Percentiles rank a stretch among this genome's conserved stretches.
Conservation (phyloP, 768 basidiomycete species). For the Pisolithus tinctorius region DNA sequence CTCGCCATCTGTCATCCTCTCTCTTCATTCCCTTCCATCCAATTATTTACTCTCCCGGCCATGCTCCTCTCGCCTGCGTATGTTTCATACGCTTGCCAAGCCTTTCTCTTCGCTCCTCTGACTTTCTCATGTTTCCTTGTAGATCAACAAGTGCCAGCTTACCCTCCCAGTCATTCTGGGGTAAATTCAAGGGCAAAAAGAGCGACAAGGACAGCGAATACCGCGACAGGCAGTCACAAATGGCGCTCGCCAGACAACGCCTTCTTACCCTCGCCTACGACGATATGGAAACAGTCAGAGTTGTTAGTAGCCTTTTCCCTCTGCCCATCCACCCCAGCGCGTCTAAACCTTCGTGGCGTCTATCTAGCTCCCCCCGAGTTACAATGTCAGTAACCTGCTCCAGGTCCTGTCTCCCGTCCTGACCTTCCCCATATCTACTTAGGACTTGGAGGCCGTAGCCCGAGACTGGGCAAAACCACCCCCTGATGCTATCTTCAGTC, state of each 20-base stretch:
- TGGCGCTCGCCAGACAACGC: conserved; percentile 68
- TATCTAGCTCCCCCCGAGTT: conserved; percentile 60
- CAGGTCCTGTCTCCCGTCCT: neutral
- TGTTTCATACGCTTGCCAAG: conserved; percentile 25
- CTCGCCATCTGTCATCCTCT: conserved; percentile 20
- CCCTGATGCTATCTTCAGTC: conserved; percentile 64
- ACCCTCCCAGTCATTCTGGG: conserved; percentile 44
- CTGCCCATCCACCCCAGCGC: neutral
- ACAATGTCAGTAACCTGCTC: conserved; percentile 40
- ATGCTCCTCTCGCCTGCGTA: conserved; percentile 86
- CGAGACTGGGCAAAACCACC: conserved; percentile 85
- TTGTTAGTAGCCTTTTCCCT: conserved; percentile 31
- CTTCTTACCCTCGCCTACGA: conserved; percentile 76
- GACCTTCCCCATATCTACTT: neutral
- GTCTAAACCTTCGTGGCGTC: conserved; percentile 1
- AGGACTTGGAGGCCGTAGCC: conserved; percentile 79
- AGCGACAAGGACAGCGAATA: conserved; percentile 56
- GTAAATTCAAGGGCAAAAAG: conserved; percentile 64
- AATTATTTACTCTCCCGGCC: conserved; percentile 16
- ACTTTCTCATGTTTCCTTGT: conserved; percentile 30
- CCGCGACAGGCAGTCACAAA: conserved; percentile 46
- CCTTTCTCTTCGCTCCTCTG: conserved; percentile 11
- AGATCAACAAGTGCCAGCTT: conserved; percentile 66
- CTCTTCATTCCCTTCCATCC: conserved; percentile 14
- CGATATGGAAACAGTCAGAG: conserved; percentile 82